Conservation (phyloP, 805 yeast genomes). For the Clavispora carvajalis region DNA sequence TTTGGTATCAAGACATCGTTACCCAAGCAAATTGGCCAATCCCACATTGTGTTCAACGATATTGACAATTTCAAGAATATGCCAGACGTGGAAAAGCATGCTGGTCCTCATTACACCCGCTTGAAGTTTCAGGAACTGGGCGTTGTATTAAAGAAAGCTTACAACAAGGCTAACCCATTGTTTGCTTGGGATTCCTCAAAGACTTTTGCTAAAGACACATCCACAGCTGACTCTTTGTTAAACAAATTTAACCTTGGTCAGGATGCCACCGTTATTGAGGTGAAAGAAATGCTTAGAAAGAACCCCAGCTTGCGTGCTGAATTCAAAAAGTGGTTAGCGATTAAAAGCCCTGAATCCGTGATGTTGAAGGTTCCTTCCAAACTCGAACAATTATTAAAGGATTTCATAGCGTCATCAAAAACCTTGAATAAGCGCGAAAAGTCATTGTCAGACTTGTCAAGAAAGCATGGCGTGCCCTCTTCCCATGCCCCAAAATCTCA, state of each 20-base stretch:
- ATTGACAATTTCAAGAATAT: slow-evolving; percentile 62
- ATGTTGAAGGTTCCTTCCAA: slow-evolving; percentile 21
- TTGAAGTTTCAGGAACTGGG: slow-evolving; percentile 66
- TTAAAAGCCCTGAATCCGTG: slow-evolving; percentile 40
- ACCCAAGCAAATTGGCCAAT: slow-evolving; percentile 55
- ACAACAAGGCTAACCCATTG: slow-evolving; percentile 34
- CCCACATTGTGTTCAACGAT: slow-evolving; percentile 59
- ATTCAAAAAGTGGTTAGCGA: slow-evolving; percentile 51
- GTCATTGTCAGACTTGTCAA: slow-evolving; percentile 20
- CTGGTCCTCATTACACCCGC: slow-evolving; percentile 57
- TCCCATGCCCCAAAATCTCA: slow-evolving; percentile 13
- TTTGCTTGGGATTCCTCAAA: slow-evolving; percentile 30
- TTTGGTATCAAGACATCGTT: slow-evolving; percentile 71
- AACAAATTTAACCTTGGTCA: slow-evolving; percentile 28
- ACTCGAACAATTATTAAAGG: slow-evolving; percentile 26
- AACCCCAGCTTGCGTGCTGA: slow-evolving; percentile 46
- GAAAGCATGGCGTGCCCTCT: slow-evolving; percentile 11
- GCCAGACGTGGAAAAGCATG: slow-evolving; percentile 64
- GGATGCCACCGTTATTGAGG: slow-evolving; percentile 22
- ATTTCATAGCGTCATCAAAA: slow-evolving; percentile 23
- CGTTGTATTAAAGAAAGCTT: slow-evolving; percentile 37
- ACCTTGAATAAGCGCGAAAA: slow-evolving; percentile 19
- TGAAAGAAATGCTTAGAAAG: slow-evolving; percentile 29
- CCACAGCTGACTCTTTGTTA: slow-evolving; percentile 23
- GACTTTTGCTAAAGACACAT: slow-evolving; percentile 11